Percentiles rank a stretch among this genome's conserved stretches.
phyloP scores from a whole-genome alignment of 495 filamentous ascomycete species.

The Parmelia sp. region DNA sequence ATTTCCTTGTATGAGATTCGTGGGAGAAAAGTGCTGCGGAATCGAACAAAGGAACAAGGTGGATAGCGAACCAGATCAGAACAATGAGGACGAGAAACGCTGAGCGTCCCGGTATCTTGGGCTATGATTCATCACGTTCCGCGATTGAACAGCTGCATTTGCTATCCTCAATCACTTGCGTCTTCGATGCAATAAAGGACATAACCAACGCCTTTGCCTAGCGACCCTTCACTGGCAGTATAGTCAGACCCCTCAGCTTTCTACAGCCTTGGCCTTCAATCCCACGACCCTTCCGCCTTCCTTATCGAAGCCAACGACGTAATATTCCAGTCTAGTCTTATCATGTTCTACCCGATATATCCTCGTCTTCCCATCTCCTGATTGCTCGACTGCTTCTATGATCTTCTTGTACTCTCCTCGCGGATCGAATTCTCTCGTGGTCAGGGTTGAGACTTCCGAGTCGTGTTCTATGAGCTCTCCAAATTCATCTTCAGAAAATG shows the following conservation, averaged over 20 bases:
- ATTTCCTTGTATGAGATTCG: neutral
- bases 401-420: constrained; percentile 53
- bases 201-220: neutral
- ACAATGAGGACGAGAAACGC: neutral
- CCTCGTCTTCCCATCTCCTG: constrained; percentile 56
- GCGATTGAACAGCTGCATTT: neutral
- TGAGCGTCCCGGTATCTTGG: neutral
- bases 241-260: constrained; percentile 44
- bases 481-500: constrained; percentile 44
- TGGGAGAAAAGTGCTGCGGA: neutral
- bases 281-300: constrained; percentile 58
- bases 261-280: constrained; percentile 66
- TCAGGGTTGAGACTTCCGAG: constrained; percentile 46
- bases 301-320: constrained; percentile 57
- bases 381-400: constrained; percentile 49
- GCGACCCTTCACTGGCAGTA: neutral
- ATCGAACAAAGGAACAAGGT: neutral
- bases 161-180: neutral
- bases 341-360: constrained; percentile 63
- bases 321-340: constrained; percentile 66
- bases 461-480: constrained; percentile 49
- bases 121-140: neutral
- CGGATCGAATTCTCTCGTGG: constrained; percentile 55
- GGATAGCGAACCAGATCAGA: neutral
- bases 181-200: neutral